Evolutionary conservation across 2,329 filamentous ascomycete species (phyloP), one percentile per base, ranked within the genome.

Genomic region (Macroventuria anomochaeta): DNA sequence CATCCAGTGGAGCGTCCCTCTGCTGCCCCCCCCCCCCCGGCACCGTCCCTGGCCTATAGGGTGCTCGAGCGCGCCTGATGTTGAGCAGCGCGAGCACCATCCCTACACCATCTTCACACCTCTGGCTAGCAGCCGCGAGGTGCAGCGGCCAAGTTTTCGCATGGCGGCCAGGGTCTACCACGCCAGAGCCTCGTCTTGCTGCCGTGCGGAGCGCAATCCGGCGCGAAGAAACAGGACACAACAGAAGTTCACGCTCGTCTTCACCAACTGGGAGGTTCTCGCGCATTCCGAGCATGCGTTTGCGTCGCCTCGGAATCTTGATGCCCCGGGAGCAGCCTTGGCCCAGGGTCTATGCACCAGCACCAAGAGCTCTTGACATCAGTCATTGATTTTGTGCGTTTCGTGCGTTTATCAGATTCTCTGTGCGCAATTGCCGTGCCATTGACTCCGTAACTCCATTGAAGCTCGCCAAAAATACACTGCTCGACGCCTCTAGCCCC

Each of bases 401-500:
- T 21, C 2, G 32, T 41, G 37, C 31, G 10, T 42, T 21, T 29
- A 32, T 48, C 39, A 25, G 44, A 40, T 49, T 17, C 36, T 46
- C 47, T 57, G 52, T 53, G 58, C 55, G 51, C 46, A 32, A 44
- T 46, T 50, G 53, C 52, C 23, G 42, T 39, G 21, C 42, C 49
- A 20, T 34, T 37, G 36, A 32, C 40, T 51, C 15, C 6, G 15
- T 34, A 29, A 18, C 29, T 32, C 31, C 46, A 29, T 15, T 20
- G 41, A 32, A 36, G 33, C 18, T 40, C 13, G 38, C 51, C 51
- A 61, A 59, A 60, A 37, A 53, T 54, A 42, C 42, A 46, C 44
- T 46, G 53, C 49, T 61, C 31, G 55, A 65, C 59, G 59, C 60
- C 57, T 63, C 58, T 59, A 57, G 55, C 47, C 54, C 49, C 51